Evolutionary conservation across 345 rosid species (phyloP).

Genomic region (Gossypioides kirkii): DNA sequence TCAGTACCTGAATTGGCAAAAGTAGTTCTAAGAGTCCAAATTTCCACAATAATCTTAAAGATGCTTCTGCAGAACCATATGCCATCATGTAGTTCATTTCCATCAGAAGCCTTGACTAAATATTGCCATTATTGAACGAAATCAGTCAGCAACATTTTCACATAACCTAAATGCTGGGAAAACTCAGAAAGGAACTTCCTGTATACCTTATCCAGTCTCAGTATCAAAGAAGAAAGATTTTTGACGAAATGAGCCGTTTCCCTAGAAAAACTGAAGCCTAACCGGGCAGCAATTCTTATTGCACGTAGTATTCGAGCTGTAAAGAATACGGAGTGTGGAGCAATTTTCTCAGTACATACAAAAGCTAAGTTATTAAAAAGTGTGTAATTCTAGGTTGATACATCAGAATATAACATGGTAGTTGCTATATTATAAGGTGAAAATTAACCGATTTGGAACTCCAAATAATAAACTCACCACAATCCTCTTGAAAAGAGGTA

Average conservation of each 20-base stretch:
- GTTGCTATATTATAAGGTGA: not conserved
- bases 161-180: not conserved
- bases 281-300: constrained; percentile 62
- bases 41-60: constrained; percentile 85
- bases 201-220: constrained; percentile 73
- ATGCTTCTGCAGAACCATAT: constrained; percentile 93
- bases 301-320: constrained; percentile 85
- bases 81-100: constrained; percentile 98
- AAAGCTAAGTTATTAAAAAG: not conserved
- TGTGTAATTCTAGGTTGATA: not conserved
- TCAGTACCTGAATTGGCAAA: constrained; percentile 69
- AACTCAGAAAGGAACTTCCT: constrained; percentile 8
- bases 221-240: constrained; percentile 43
- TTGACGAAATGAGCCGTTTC: constrained; percentile 78
- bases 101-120: constrained; percentile 80
- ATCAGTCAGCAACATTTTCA: constrained; percentile 16
- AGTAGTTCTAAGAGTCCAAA: constrained; percentile 86
- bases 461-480: constrained; percentile 38
- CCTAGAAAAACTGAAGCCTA: constrained; percentile 71
- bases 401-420: not conserved
- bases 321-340: constrained; percentile 23
- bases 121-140: constrained; percentile 12
- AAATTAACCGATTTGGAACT: not conserved
- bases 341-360: not conserved
- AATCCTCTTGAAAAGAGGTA: constrained; percentile 69